Percentiles rank a stretch among this genome's conserved stretches.
phyloP scores from a whole-genome alignment of 2,329 filamentous ascomycete genomes.

The Ophiostoma ulmi region DNA sequence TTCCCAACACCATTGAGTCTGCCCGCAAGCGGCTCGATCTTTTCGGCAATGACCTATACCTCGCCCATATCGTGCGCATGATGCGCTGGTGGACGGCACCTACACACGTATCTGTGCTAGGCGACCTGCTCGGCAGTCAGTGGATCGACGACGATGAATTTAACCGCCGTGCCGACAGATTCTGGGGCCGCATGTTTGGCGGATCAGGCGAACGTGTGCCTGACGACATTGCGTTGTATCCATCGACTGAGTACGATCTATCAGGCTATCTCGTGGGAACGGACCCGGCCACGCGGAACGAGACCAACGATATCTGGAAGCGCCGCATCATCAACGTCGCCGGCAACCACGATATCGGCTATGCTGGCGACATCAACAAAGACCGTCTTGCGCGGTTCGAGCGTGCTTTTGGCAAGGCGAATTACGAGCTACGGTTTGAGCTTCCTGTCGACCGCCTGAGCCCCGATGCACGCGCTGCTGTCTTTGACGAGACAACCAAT shows the following conservation, averaged over 20 bases:
- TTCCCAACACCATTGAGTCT: constrained; percentile 61
- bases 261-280: constrained; percentile 40
- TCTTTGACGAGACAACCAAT: constrained; percentile 41
- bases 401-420: constrained; percentile 74
- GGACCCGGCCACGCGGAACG: constrained; percentile 39
- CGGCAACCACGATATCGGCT: constrained; percentile 95
- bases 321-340: constrained; percentile 78
- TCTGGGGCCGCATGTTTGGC: constrained; percentile 76
- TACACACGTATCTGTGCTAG: constrained; percentile 82
- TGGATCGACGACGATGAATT: constrained; percentile 91
- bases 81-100: constrained; percentile 78
- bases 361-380: constrained; percentile 82
- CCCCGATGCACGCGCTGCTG: constrained; percentile 37
- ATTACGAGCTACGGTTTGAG: constrained; percentile 80
- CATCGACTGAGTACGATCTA: constrained; percentile 46
- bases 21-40: constrained; percentile 78
- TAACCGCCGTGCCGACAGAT: constrained; percentile 62
- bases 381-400: constrained; percentile 76
- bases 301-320: constrained; percentile 53
- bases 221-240: constrained; percentile 48
- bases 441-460: constrained; percentile 44
- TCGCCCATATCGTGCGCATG: constrained; percentile 85
- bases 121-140: constrained; percentile 88
- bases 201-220: constrained; percentile 57
- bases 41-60: constrained; percentile 88